phyloP scores from a whole-genome alignment of 768 basidiomycete genomes.

The Panus rudis region DNA sequence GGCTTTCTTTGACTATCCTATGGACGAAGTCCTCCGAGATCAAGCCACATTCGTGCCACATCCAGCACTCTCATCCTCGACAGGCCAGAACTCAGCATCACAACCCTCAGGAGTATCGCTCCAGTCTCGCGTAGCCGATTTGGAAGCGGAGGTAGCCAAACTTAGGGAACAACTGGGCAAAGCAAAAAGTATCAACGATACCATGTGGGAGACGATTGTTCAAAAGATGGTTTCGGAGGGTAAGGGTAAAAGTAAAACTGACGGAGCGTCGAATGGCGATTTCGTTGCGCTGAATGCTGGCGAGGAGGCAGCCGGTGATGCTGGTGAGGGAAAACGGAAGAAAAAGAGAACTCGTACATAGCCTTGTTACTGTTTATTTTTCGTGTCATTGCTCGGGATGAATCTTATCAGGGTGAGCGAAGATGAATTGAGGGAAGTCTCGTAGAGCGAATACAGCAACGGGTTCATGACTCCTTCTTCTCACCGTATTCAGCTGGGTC shows the following conservation, averaged over 20 bases:
- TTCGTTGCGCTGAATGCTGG: slow-evolving; percentile 10
- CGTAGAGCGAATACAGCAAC: too few species aligned
- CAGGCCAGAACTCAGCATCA: slow-evolving; percentile 30
- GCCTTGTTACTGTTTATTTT: too few species aligned
- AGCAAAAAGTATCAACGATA: slow-evolving; percentile 88
- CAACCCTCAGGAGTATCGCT: slow-evolving; percentile 31
- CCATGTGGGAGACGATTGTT: slow-evolving; percentile 88
- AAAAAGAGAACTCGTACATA: slow-evolving; percentile 7
- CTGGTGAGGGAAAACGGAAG: slow-evolving; percentile 8
- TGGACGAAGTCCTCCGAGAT: slow-evolving; percentile 55
- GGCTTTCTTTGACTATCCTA: slow-evolving; percentile 32
- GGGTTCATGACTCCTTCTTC: too few species aligned
- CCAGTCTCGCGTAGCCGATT: slow-evolving; percentile 53
- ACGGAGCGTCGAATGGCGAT: slow-evolving; percentile 8
- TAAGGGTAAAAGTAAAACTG: slow-evolving; percentile 22
- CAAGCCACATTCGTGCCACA: slow-evolving; percentile 64
- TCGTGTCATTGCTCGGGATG: not conserved
- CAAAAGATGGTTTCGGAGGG: slow-evolving; percentile 46
- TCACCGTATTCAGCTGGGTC: slow-evolving; percentile 71
- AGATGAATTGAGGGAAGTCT: too few species aligned
- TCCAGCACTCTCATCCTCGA: too few species aligned
- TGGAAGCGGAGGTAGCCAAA: slow-evolving; percentile 64
- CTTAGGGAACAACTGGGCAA: slow-evolving; percentile 67
- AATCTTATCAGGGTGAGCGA: too few species aligned
- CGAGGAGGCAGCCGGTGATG: slow-evolving; percentile 10